A percentile compares a stretch with the other conserved stretches of the same genome.
Evolutionary conservation across 148 eudicot species (phyloP).

Genomic region (Beta vulgaris): DNA sequence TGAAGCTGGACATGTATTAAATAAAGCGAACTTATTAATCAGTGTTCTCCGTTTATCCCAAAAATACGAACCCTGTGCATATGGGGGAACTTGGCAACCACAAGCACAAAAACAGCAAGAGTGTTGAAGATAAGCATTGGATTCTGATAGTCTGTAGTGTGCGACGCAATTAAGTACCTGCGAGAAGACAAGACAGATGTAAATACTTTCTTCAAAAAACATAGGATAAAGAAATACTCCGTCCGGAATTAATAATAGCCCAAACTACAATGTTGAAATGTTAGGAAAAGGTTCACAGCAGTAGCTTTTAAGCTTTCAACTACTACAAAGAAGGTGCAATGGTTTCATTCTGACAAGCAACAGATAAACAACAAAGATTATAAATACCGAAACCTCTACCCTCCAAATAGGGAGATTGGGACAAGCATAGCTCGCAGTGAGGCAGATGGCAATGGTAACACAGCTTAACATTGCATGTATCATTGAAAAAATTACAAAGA

Average conservation of each 20-base stretch:
- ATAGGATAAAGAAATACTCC: neutral
- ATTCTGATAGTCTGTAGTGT: constrained; percentile 76
- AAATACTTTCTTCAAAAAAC: neutral
- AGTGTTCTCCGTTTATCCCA: constrained; percentile 72
- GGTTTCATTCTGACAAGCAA: neutral
- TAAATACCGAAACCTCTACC: neutral
- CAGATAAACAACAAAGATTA: neutral
- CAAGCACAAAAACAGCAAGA: constrained; percentile 61
- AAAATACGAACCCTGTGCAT: constrained; percentile 93
- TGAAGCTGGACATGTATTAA: neutral
- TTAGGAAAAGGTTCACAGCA: neutral
- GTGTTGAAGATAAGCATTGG: constrained; percentile 82
- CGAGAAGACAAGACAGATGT: neutral
- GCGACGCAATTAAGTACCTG: constrained; percentile 85
- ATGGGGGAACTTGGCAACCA: constrained; percentile 76
- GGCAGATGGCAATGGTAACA: neutral
- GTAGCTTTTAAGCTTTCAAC: neutral
- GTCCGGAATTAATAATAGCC: neutral
- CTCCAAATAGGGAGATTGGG: neutral
- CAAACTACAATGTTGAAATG: neutral
- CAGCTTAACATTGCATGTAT: neutral
- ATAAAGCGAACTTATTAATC: constrained; percentile 1
- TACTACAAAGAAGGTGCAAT: neutral
- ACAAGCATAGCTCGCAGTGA: neutral
- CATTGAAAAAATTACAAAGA: neutral